These are phyloP conservation scores for Candida sp. DNA, from an alignment of 1,139 yeast species.

Conservation along the genomic window DNA sequence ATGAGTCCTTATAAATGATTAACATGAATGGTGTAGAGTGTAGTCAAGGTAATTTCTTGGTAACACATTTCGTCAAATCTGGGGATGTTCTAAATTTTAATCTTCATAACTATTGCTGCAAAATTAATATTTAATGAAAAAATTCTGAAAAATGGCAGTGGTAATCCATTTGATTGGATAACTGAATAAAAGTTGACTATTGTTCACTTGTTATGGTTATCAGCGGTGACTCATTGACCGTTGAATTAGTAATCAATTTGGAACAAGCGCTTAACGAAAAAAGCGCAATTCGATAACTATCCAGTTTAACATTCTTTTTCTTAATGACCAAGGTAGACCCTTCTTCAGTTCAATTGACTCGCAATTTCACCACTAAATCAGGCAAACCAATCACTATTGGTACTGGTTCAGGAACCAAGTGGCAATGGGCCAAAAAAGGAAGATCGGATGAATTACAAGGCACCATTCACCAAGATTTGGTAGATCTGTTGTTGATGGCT, in stretches of 20 bases:
- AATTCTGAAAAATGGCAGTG: too few species aligned
- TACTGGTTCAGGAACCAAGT: slow-evolving; percentile 69
- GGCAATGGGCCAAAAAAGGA: slow-evolving; percentile 48
- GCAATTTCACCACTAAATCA: slow-evolving; percentile 30
- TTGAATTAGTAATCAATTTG: not conserved
- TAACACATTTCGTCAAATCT: too few species aligned
- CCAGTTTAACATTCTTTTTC: not conserved
- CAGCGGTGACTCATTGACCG: too few species aligned
- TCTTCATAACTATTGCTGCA: too few species aligned
- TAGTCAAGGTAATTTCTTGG: too few species aligned
- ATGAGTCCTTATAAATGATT: too few species aligned
- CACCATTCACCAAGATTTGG: slow-evolving; percentile 25
- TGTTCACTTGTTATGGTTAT: too few species aligned
- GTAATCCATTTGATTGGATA: too few species aligned
- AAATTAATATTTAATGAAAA: too few species aligned
- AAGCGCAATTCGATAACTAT: not conserved
- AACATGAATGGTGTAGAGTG: too few species aligned
- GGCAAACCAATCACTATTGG: slow-evolving; percentile 38
- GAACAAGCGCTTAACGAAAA: not conserved
- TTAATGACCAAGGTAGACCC: not conserved
- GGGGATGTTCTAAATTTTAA: too few species aligned
- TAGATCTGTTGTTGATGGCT: slow-evolving; percentile 46
- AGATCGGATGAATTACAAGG: slow-evolving; percentile 29
- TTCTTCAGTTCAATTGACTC: slow-evolving; percentile 7
- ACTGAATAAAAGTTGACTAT: too few species aligned